phyloP scores from a whole-genome alignment of 2,329 filamentous ascomycete genomes.

The Neoarthrinium moseri region DNA sequence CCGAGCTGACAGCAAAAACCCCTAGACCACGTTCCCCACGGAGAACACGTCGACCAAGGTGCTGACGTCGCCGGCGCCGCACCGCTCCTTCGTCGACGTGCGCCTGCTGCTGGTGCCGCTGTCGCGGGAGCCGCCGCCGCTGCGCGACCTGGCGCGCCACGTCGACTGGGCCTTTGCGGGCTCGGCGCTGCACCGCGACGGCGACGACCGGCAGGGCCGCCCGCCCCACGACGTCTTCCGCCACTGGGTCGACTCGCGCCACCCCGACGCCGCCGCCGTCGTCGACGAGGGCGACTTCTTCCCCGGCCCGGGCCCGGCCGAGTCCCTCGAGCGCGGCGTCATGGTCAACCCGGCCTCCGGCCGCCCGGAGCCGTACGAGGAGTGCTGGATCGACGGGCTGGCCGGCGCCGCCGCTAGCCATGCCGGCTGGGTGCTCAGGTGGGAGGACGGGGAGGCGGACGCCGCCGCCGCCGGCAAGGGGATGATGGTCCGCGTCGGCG shows the following conservation, averaged over 20 bases:
- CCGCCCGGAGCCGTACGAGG: conserved; percentile 8
- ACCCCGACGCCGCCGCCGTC: conserved; percentile 32
- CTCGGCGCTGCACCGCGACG: conserved; percentile 29
- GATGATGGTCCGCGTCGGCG: conserved; percentile 4
- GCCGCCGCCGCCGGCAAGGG: background rate
- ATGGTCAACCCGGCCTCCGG: conserved; percentile 60
- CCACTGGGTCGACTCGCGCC: conserved; percentile 60
- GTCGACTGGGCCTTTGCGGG: conserved; percentile 66
- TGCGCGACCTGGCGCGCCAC: background rate
- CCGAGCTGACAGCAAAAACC: too few species aligned
- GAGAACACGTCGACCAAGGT: conserved; percentile 67
- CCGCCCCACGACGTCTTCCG: conserved; percentile 44
- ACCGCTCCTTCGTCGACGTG: conserved; percentile 63
- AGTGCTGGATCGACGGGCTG: conserved; percentile 11
- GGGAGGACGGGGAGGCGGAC: background rate
- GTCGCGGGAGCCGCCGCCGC: conserved; percentile 26
- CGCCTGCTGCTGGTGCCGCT: conserved; percentile 28
- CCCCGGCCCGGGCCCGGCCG: conserved; percentile 27
- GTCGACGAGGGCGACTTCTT: conserved; percentile 59
- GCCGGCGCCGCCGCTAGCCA: background rate
- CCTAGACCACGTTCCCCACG: conserved; percentile 37
- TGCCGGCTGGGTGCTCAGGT: conserved; percentile 8
- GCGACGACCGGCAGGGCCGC: conserved; percentile 18
- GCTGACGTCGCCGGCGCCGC: conserved; percentile 55
- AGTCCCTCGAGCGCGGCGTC: conserved; percentile 51